These are phyloP conservation scores for Lichtheimia corymbifera DNA, from an alignment of 371 early-diverging fungal species.

Conservation along the genomic window DNA sequence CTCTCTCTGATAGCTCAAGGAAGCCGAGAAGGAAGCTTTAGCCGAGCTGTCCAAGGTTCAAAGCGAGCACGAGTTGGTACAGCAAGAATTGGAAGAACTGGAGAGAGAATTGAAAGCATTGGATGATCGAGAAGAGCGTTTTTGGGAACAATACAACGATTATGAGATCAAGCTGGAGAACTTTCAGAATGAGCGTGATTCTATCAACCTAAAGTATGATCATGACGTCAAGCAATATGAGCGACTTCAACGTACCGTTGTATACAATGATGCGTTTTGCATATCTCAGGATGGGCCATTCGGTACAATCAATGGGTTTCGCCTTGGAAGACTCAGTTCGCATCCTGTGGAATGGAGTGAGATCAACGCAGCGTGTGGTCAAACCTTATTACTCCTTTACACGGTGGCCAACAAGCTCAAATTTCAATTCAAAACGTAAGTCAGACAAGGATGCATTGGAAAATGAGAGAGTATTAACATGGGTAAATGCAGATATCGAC, in stretches of 20 bases:
- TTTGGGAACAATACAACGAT: constrained; percentile 79
- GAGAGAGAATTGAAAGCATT: constrained; percentile 64
- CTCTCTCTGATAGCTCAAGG: constrained; percentile 33
- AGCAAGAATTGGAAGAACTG: constrained; percentile 58
- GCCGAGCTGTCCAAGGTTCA: constrained; percentile 60
- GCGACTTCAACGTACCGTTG: constrained; percentile 86
- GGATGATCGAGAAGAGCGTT: constrained; percentile 65
- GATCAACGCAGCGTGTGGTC: constrained; percentile 97
- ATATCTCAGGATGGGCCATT: constrained; percentile 85
- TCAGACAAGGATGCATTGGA: background rate
- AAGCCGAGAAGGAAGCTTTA: constrained; percentile 55
- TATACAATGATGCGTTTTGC: constrained; percentile 91
- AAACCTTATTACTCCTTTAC: constrained; percentile 82
- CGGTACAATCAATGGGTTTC: constrained; percentile 93
- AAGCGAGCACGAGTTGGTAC: constrained; percentile 58
- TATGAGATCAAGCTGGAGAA: constrained; percentile 60
- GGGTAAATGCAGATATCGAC: constrained; percentile 57
- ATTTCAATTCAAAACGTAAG: constrained; percentile 79
- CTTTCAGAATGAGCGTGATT: constrained; percentile 79
- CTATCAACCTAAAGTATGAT: constrained; percentile 77
- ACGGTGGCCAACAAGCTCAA: constrained; percentile 83
- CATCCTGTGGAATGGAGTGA: constrained; percentile 92
- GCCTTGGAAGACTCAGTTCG: constrained; percentile 81
- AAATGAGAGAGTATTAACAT: background rate
- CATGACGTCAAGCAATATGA: constrained; percentile 78